phyloP scores from a whole-genome alignment of 768 basidiomycete species.

The Kwoniella sp. region DNA sequence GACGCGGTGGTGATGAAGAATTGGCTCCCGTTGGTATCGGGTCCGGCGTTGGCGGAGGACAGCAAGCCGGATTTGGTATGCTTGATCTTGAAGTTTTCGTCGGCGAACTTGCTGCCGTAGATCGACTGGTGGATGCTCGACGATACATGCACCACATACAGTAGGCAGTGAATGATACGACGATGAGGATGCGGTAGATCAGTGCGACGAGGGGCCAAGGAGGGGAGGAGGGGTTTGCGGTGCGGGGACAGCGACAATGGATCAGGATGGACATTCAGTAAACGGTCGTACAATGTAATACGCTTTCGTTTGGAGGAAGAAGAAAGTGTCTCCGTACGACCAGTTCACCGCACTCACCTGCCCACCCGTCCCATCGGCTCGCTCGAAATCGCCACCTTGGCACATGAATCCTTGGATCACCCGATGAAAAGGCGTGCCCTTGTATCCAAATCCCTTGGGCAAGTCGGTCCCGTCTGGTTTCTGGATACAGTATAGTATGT shows the following conservation, averaged over 20 bases:
- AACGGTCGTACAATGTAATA: too few relatives aligned
- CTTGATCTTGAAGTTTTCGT: slow-evolving; percentile 55
- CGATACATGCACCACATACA: too few relatives aligned
- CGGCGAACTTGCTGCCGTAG: slow-evolving; percentile 56
- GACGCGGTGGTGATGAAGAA: slow-evolving; percentile 54
- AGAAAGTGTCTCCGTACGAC: too few relatives aligned
- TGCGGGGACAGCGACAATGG: too few relatives aligned
- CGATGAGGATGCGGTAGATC: too few relatives aligned
- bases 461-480: slow-evolving; percentile 37
- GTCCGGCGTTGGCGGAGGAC: slow-evolving; percentile 70
- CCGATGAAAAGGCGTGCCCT: slow-evolving; percentile 69
- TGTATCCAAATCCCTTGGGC: slow-evolving; percentile 68
- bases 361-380: slow-evolving; percentile 57
- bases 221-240: too few relatives aligned
- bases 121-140: slow-evolving; percentile 51
- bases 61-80: slow-evolving; percentile 56
- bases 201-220: too few relatives aligned
- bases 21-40: slow-evolving; percentile 61
- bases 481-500: slow-evolving; percentile 36
- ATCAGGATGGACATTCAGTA: too few relatives aligned
- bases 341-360: slow-evolving; percentile 18
- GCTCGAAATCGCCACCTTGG: slow-evolving; percentile 72
- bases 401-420: slow-evolving; percentile 60
- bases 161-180: too few relatives aligned
- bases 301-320: too few relatives aligned